phyloP scores from a whole-genome alignment of 257 asterid species.

The Nicotiana benthamiana region DNA sequence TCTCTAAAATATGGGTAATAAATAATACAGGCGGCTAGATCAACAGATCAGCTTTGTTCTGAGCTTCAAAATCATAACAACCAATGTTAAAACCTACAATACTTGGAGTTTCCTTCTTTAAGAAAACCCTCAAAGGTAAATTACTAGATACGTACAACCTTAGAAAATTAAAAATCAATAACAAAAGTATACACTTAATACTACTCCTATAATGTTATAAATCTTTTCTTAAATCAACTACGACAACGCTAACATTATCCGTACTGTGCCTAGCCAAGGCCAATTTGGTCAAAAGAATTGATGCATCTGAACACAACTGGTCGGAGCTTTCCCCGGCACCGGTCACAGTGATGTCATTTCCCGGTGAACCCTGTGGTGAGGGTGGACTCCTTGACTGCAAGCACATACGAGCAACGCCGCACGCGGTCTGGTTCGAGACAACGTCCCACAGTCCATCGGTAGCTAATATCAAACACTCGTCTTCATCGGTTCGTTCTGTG shows the following conservation, averaged over 20 bases:
- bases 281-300: constrained; percentile 37
- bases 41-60: not conserved
- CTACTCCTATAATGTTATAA: not conserved
- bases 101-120: not conserved
- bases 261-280: constrained; percentile 35
- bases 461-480: constrained; percentile 41
- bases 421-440: constrained; percentile 29
- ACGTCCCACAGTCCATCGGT: constrained; percentile 58
- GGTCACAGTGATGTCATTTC: not conserved
- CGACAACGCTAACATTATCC: constrained; percentile 40
- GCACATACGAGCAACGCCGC: constrained; percentile 32
- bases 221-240: constrained; percentile 29
- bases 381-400: constrained; percentile 15
- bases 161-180: not conserved
- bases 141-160: no score
- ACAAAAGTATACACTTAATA: not conserved
- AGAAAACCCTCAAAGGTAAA: not conserved
- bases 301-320: constrained; percentile 26
- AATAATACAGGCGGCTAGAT: not conserved
- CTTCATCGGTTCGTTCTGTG: constrained; percentile 24
- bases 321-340: constrained; percentile 12
- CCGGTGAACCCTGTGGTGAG: constrained; percentile 8
- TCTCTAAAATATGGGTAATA: not conserved
- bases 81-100: not conserved
- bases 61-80: not conserved